Conservation (phyloP, 2,329 filamentous ascomycete genomes). For the Aspergillus sp. region DNA sequence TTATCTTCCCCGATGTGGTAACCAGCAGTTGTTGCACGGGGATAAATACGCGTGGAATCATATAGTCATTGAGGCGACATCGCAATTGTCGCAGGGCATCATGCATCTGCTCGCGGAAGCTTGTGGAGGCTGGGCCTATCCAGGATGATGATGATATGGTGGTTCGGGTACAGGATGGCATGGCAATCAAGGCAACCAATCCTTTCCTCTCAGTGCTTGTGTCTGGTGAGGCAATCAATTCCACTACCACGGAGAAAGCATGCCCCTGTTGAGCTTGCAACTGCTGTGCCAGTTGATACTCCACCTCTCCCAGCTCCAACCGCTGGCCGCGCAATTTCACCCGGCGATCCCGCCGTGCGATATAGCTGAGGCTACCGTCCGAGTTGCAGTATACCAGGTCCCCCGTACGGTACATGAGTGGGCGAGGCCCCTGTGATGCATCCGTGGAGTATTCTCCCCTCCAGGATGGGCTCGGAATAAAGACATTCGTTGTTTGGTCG, state of each 20-base stretch:
- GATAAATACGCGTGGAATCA: conserved; percentile 32
- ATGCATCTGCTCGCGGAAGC: not conserved
- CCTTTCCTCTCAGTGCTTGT: not conserved
- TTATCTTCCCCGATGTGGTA: conserved; percentile 16
- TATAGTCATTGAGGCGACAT: conserved; percentile 33
- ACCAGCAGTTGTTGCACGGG: conserved; percentile 28
- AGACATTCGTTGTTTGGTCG: not conserved
- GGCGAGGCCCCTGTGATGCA: not conserved
- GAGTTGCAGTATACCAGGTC: conserved; percentile 6
- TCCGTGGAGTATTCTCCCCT: not conserved
- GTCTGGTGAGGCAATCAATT: not conserved
- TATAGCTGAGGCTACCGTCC: conserved; percentile 6
- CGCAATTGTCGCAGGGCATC: not conserved
- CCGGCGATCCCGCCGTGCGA: conserved; percentile 7
- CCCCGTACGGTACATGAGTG: conserved; percentile 7
- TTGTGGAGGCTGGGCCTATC: not conserved
- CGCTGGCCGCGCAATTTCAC: conserved; percentile 13
- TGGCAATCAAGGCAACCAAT: not conserved
- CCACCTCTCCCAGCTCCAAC: conserved; percentile 11
- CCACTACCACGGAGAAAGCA: not conserved
- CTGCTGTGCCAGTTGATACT: not conserved
- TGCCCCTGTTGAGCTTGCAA: not conserved
- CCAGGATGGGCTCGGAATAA: conserved; percentile 1
- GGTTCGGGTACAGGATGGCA: not conserved
- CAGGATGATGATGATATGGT: not conserved